phyloP scores from a whole-genome alignment of 78 protist genomes.

The Dictyostelium firmibasis region DNA sequence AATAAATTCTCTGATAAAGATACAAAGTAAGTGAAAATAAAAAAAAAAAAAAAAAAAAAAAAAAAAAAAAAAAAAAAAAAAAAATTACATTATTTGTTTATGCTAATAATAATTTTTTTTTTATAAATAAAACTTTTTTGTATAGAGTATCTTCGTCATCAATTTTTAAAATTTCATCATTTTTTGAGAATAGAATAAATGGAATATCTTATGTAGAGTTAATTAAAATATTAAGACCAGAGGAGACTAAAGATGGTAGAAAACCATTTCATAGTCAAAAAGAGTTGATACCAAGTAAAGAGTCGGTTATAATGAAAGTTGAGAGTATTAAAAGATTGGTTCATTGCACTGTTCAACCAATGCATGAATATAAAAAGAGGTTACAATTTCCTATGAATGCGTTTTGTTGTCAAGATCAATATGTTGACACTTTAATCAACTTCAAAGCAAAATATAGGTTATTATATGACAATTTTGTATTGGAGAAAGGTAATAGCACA shows the following conservation, averaged over 20 bases:
- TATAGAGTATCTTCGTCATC: background rate
- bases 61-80: too few relatives aligned
- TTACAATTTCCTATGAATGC: conserved; percentile 23
- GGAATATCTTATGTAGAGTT: background rate
- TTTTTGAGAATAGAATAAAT: background rate
- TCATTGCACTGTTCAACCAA: conserved; percentile 20
- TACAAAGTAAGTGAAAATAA: conserved; percentile 8
- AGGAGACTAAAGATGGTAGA: background rate
- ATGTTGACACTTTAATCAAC: background rate
- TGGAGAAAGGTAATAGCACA: background rate
- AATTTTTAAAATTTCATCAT: conserved; percentile 14
- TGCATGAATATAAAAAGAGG: background rate
- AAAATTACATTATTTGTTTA: too few relatives aligned
- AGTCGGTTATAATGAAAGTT: background rate
- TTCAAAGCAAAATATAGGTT: conserved; percentile 26
- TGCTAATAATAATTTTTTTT: background rate
- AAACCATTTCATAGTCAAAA: conserved; percentile 8
- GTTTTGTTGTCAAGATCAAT: conserved; percentile 16
- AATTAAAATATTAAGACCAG: conserved; percentile 2
- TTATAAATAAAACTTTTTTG: background rate
- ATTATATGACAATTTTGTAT: conserved; percentile 5
- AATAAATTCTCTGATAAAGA: background rate
- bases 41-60: too few relatives aligned
- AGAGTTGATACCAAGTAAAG: background rate
- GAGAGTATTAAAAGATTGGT: background rate